phyloP scores from a whole-genome alignment of 2,329 filamentous ascomycete species.

The Aspergillus latus region DNA sequence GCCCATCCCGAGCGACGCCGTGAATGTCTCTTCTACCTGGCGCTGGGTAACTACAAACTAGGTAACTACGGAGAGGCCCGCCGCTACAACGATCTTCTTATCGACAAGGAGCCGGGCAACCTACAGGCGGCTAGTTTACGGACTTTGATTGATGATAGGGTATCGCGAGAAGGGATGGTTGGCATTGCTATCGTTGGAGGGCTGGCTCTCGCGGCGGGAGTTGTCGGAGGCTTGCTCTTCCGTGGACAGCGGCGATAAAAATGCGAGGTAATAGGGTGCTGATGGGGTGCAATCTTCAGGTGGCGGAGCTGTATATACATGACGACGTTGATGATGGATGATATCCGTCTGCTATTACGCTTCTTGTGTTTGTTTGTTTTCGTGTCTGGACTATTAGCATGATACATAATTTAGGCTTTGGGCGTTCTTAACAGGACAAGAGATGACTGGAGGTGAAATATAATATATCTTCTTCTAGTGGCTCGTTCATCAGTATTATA shows the following conservation, averaged over 20 bases:
- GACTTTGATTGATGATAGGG: slow-evolving; percentile 89
- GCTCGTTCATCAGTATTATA: no score
- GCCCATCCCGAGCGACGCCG: slow-evolving; percentile 86
- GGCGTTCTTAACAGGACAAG: slow-evolving; percentile 9
- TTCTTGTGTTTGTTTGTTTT: slow-evolving; percentile 1
- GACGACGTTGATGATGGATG: slow-evolving; percentile 14
- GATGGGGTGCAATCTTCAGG: slow-evolving; percentile 2
- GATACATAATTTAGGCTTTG: slow-evolving; percentile 12
- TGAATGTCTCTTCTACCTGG: slow-evolving; percentile 98
- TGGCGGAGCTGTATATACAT: slow-evolving; percentile 16
- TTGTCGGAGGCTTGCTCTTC: slow-evolving; percentile 84
- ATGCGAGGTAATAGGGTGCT: slow-evolving; percentile 11
- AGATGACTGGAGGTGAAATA: slow-evolving; percentile 8
- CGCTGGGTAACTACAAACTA: slow-evolving; percentile 95
- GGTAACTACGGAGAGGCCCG: slow-evolving; percentile 95
- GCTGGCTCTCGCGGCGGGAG: slow-evolving; percentile 86
- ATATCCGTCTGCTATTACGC: slow-evolving; percentile 12
- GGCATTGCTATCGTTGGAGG: slow-evolving; percentile 94
- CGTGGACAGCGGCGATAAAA: slow-evolving; percentile 68
- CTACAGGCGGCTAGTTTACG: slow-evolving; percentile 85
- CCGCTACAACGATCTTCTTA: slow-evolving; percentile 87
- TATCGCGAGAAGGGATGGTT: slow-evolving; percentile 88
- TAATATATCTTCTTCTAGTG: slow-evolving; percentile 10
- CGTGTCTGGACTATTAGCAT: slow-evolving; percentile 12
- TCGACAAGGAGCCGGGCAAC: slow-evolving; percentile 89